Conservation (phyloP, 208 protist genomes). For the Naegleria lovaniensis region DNA sequence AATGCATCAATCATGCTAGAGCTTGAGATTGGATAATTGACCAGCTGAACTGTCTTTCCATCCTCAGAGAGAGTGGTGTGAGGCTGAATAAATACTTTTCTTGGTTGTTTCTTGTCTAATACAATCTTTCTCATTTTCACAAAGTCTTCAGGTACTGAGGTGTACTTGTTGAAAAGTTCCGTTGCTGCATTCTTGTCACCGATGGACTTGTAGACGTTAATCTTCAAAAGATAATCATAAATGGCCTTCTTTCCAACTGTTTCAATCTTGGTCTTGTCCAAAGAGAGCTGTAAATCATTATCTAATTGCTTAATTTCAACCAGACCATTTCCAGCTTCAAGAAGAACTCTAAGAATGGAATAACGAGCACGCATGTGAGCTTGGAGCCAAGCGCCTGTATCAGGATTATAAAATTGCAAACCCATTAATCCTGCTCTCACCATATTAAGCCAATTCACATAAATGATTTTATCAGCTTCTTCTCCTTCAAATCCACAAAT, state of each 20-base stretch:
- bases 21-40: slow-evolving; percentile 53
- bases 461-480: slow-evolving; percentile 51
- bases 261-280: slow-evolving; percentile 66
- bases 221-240: slow-evolving; percentile 57
- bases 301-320: slow-evolving; percentile 51
- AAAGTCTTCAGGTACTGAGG: slow-evolving; percentile 56
- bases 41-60: slow-evolving; percentile 51
- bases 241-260: slow-evolving; percentile 65
- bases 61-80: slow-evolving; percentile 48
- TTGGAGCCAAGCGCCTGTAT: slow-evolving; percentile 67
- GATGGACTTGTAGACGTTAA: slow-evolving; percentile 70
- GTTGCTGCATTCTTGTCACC: slow-evolving; percentile 55
- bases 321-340: slow-evolving; percentile 52
- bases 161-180: slow-evolving; percentile 58
- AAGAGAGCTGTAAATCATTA: slow-evolving; percentile 56
- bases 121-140: slow-evolving; percentile 63
- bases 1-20: slow-evolving; percentile 56
- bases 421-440: slow-evolving; percentile 71
- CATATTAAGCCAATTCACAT: slow-evolving; percentile 83
- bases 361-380: slow-evolving; percentile 83
- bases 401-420: slow-evolving; percentile 79
- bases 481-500: slow-evolving; percentile 59
- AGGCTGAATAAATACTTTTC: slow-evolving; percentile 72
- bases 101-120: slow-evolving; percentile 66
- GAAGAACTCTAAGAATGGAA: slow-evolving; percentile 67